Evolutionary conservation across 129 eudicot species (phyloP).

Genomic region (Solidago caesia): DNA sequence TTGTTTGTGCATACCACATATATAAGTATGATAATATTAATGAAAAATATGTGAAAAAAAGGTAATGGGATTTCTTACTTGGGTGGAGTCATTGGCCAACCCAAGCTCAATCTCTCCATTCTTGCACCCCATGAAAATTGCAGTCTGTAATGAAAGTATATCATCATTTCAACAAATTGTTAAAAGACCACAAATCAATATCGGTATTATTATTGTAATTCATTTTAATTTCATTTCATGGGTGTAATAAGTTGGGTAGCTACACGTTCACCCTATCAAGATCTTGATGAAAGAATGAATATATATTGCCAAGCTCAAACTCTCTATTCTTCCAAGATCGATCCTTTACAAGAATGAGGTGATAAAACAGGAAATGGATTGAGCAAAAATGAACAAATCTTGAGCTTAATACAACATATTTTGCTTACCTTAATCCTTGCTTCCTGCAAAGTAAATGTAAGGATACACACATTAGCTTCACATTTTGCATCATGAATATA

Average conservation of each 20-base stretch:
- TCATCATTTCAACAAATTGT: slow-evolving; percentile 10
- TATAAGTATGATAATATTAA: background rate
- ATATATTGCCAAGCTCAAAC: background rate
- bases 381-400: background rate
- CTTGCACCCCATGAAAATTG: slow-evolving; percentile 71
- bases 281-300: slow-evolving; percentile 4
- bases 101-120: slow-evolving; percentile 90
- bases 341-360: background rate
- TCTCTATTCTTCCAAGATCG: background rate
- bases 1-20: background rate
- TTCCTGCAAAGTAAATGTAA: slow-evolving; percentile 49
- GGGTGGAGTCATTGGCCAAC: slow-evolving; percentile 42
- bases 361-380: background rate
- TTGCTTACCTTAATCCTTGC: slow-evolving; percentile 71
- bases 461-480: slow-evolving; percentile 17
- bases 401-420: slow-evolving; percentile 16
- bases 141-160: slow-evolving; percentile 43
- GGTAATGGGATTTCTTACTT: slow-evolving; percentile 36
- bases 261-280: background rate
- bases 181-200: background rate
- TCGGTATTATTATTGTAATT: background rate
- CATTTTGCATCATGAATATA: slow-evolving; percentile 18
- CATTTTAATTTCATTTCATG: background rate
- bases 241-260: background rate
- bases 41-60: background rate